A percentile compares a stretch with the other conserved stretches of the same genome.
phyloP scores from a whole-genome alignment of 257 asterid species.

The Thymus mandschuricus region DNA sequence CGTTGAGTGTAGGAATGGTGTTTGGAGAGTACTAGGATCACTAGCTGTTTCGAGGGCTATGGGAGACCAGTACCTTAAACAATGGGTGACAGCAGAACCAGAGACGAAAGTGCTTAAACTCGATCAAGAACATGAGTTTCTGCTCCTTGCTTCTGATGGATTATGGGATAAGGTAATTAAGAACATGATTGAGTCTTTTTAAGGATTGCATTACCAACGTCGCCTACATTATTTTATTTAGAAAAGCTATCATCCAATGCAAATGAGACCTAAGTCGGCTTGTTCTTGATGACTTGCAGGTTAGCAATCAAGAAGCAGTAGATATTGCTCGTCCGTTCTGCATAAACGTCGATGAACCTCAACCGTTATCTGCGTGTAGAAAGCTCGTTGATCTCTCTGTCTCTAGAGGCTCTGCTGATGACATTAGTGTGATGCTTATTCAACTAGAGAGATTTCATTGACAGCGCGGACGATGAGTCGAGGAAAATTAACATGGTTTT shows the following conservation, averaged over 20 bases:
- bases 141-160: slow-evolving; percentile 92
- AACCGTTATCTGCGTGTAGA: slow-evolving; percentile 63
- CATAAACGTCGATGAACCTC: slow-evolving; percentile 41
- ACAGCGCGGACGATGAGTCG: not conserved
- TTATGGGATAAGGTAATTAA: slow-evolving; percentile 79
- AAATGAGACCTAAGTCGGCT: not conserved
- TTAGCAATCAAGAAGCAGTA: slow-evolving; percentile 82
- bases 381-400: slow-evolving; percentile 70
- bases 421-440: slow-evolving; percentile 71
- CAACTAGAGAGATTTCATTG: slow-evolving; percentile 36
- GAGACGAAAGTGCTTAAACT: slow-evolving; percentile 58
- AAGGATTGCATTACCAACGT: not conserved
- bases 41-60: slow-evolving; percentile 85
- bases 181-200: not conserved
- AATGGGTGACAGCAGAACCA: slow-evolving; percentile 86
- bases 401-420: slow-evolving; percentile 79
- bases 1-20: slow-evolving; percentile 69
- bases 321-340: slow-evolving; percentile 61
- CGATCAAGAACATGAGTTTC: slow-evolving; percentile 67
- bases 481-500: not conserved
- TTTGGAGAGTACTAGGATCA: slow-evolving; percentile 82
- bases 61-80: slow-evolving; percentile 85
- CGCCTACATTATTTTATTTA: not conserved
- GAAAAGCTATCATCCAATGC: not conserved
- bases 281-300: slow-evolving; percentile 45